Evolutionary conservation across 2,329 filamentous ascomycete species (phyloP).

Genomic region (Tolypocladium ovalisporum): DNA sequence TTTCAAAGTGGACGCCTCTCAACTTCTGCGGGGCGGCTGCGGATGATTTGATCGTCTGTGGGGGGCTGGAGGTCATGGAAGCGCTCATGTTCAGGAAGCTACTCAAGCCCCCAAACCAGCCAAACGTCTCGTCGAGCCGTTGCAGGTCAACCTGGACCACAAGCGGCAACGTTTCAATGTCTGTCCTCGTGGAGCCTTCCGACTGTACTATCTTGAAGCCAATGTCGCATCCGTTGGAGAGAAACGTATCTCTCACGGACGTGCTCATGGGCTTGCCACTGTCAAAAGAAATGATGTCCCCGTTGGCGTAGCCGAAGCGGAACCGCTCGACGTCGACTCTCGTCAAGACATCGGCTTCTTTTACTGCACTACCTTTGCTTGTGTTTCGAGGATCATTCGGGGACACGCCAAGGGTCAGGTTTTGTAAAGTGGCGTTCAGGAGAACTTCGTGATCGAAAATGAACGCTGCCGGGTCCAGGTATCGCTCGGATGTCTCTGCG

Average conservation of each 20-base stretch:
- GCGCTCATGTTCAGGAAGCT: slow-evolving; percentile 81
- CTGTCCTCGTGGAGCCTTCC: slow-evolving; percentile 36
- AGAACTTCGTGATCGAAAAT: slow-evolving; percentile 38
- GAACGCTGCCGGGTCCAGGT: slow-evolving; percentile 27
- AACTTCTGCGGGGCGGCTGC: slow-evolving; percentile 32
- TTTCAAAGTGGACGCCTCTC: slow-evolving; percentile 48
- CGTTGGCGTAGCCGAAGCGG: slow-evolving; percentile 50
- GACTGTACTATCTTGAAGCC: slow-evolving; percentile 40
- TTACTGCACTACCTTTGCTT: slow-evolving; percentile 10
- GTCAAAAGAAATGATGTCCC: slow-evolving; percentile 54
- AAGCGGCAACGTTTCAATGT: slow-evolving; percentile 67
- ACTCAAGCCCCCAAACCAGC: slow-evolving; percentile 83
- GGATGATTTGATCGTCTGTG: slow-evolving; percentile 28
- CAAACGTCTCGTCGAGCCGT: slow-evolving; percentile 73
- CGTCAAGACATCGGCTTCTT: slow-evolving; percentile 16
- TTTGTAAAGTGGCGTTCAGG: slow-evolving; percentile 36
- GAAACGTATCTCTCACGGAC: slow-evolving; percentile 48
- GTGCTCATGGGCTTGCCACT: slow-evolving; percentile 44
- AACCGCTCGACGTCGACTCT: slow-evolving; percentile 44
- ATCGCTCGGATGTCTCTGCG: slow-evolving; percentile 36
- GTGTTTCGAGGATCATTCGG: slow-evolving; percentile 8
- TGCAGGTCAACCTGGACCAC: slow-evolving; percentile 68
- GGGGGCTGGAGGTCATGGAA: slow-evolving; percentile 68
- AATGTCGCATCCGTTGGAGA: slow-evolving; percentile 46
- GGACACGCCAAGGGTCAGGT: slow-evolving; percentile 23